Conservation (phyloP, 2,329 filamentous ascomycete genomes). For the Basipetospora chlamydospora region DNA sequence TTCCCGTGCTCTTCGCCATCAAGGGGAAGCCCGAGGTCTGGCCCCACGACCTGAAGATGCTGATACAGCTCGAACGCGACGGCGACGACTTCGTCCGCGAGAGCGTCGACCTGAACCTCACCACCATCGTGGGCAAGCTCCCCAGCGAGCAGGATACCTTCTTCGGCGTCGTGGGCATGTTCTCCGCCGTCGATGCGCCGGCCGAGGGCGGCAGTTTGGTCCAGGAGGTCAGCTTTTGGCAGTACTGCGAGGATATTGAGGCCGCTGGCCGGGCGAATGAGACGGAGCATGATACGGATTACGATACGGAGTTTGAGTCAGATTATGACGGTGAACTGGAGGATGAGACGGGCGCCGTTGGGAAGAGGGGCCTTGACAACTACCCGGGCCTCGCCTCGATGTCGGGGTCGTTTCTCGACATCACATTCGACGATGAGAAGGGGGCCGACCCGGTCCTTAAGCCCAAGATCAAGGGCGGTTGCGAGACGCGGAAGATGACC, state of each 20-base stretch:
- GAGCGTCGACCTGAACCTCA: neutral
- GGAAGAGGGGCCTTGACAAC: too few species aligned
- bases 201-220: neutral
- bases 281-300: neutral
- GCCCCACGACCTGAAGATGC: neutral
- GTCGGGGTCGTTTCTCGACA: neutral
- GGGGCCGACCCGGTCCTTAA: neutral
- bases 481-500: neutral
- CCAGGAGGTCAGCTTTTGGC: neutral
- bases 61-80: neutral
- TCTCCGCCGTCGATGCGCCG: neutral
- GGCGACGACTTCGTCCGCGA: neutral
- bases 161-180: neutral
- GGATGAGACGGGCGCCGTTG: too few species aligned
- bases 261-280: neutral
- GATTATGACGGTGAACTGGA: neutral
- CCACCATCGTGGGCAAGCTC: neutral
- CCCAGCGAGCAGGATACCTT: neutral
- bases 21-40: neutral
- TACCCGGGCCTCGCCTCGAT: too few species aligned
- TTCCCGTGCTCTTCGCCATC: constrained; percentile 2
- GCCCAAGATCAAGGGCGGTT: neutral
- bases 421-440: neutral
- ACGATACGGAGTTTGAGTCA: neutral
- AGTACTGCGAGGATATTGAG: neutral